Conservation (phyloP, 257 asterid species). For the Solanum lycopersicoides region DNA sequence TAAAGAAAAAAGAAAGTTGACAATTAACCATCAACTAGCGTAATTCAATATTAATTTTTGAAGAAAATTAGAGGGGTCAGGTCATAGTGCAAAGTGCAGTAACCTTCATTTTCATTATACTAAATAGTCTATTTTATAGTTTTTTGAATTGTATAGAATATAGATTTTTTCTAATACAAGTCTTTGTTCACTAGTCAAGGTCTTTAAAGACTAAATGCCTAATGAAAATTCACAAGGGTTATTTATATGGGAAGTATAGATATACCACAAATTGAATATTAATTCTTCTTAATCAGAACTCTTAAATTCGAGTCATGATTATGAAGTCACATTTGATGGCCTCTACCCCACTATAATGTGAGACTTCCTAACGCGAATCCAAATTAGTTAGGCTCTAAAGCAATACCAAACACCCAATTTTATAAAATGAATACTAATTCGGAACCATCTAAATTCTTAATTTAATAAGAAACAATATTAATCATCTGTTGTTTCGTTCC, state of each 20-base stretch:
- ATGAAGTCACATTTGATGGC: neutral
- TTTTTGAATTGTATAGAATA: neutral
- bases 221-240: neutral
- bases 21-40: constrained; percentile 5
- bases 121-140: neutral
- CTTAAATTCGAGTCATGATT: neutral
- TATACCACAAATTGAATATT: neutral
- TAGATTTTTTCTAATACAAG: neutral
- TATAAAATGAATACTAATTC: neutral
- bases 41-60: neutral
- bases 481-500: neutral
- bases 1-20: neutral
- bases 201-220: constrained; percentile 9
- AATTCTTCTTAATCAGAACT: neutral
- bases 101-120: neutral
- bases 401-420: neutral
- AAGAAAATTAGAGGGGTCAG: constrained; percentile 23
- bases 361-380: neutral
- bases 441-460: neutral
- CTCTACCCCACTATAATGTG: neutral
- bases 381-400: neutral
- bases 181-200: constrained; percentile 26
- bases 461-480: neutral
- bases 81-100: constrained; percentile 18
- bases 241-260: neutral